Conservation (phyloP, 768 basidiomycete species). For the Lentinula aciculospora region DNA sequence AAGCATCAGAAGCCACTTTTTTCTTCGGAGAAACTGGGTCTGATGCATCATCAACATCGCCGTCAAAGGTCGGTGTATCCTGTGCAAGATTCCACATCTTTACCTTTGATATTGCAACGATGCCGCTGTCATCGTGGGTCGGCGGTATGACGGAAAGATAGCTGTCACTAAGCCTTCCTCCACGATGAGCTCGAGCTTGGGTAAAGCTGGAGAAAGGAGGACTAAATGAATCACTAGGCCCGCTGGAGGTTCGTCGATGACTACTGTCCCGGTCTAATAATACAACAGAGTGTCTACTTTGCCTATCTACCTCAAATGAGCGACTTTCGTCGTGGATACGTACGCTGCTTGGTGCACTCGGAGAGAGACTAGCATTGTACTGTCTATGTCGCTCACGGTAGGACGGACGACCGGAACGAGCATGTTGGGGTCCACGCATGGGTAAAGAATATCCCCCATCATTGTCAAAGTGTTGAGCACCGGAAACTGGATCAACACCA, state of each 20-base stretch:
- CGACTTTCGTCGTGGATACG: neutral
- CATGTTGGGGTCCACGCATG: neutral
- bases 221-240: neutral
- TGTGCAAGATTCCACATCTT: neutral
- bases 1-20: slow-evolving; percentile 4
- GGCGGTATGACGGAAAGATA: neutral
- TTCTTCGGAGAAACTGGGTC: neutral
- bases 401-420: neutral
- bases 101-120: neutral
- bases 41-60: neutral
- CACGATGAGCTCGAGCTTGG: neutral
- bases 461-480: neutral
- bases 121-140: neutral
- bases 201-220: neutral
- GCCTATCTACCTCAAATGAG: neutral
- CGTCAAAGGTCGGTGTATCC: slow-evolving; percentile 3
- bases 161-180: neutral
- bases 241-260: neutral
- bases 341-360: neutral
- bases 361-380: neutral
- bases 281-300: neutral
- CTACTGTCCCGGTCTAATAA: neutral
- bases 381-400: neutral
- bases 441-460: neutral
- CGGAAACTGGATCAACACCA: neutral